phyloP scores from a whole-genome alignment of 2,329 filamentous ascomycete genomes.

The Pseudophaeomoniella oleicola region DNA sequence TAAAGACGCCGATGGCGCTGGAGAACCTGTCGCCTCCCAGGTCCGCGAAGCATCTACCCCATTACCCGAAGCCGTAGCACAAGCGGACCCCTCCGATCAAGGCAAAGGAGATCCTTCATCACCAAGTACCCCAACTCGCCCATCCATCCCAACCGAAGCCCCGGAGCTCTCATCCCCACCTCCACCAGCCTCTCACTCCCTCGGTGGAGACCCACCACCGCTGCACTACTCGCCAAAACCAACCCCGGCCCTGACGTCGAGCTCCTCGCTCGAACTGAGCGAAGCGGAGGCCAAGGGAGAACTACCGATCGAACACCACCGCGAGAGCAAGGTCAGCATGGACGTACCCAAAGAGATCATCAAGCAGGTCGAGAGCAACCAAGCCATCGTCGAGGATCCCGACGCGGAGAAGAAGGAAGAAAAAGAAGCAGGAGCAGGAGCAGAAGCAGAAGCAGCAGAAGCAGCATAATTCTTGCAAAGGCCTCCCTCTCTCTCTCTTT shows the following conservation, averaged over 20 bases:
- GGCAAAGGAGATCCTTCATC: background rate
- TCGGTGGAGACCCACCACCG: background rate
- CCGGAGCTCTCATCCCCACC: background rate
- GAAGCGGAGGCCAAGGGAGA: background rate
- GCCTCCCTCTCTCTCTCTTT: too few relatives aligned
- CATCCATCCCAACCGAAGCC: background rate
- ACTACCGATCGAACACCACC: background rate
- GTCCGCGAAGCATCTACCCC: background rate
- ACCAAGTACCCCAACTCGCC: background rate
- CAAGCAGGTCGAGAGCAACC: background rate
- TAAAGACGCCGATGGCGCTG: slow-evolving; percentile 4
- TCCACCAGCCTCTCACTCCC: too few relatives aligned
- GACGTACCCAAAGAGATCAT: background rate
- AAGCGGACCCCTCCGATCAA: background rate
- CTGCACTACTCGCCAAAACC: background rate
- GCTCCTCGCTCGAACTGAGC: background rate
- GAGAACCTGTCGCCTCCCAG: background rate
- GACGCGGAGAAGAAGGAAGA: background rate
- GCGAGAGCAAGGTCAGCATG: background rate
- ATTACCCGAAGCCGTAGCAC: background rate
- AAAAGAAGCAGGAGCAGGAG: too few relatives aligned
- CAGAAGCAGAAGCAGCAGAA: too few relatives aligned
- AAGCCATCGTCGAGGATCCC: background rate
- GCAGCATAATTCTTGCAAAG: too few relatives aligned
- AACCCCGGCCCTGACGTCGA: background rate